Percentiles rank a stretch among this genome's conserved stretches.
phyloP scores from a whole-genome alignment of 2,329 filamentous ascomycete genomes.

The Arthrobotrys pseudoclavata region DNA sequence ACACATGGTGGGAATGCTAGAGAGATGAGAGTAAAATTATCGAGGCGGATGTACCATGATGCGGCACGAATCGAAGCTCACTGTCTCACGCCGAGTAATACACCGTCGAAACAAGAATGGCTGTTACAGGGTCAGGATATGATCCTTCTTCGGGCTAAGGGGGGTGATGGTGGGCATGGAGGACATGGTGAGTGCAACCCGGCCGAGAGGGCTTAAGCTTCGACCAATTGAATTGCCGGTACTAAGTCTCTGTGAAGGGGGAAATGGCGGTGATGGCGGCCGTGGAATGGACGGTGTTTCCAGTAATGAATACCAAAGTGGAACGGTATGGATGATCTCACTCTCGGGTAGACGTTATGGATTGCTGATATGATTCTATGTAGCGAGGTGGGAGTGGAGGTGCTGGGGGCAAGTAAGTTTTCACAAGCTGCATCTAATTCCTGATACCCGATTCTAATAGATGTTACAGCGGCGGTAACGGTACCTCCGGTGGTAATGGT shows the following conservation, averaged over 20 bases:
- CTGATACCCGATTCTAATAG: not conserved
- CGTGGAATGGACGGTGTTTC: conserved; percentile 29
- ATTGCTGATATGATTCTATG: not conserved
- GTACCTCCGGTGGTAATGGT: conserved; percentile 29
- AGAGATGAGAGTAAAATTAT: conserved; percentile 24
- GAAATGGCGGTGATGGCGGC: conserved; percentile 32
- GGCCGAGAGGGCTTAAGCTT: no score
- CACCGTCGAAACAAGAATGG: conserved; percentile 38
- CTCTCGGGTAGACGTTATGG: not conserved
- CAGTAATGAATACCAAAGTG: conserved; percentile 25
- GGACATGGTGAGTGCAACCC: conserved; percentile 3
- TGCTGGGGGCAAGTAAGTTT: conserved; percentile 30
- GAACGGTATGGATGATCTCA: conserved; percentile 13
- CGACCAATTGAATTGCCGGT: not conserved
- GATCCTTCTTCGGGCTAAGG: conserved; percentile 33
- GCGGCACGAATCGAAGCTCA: conserved; percentile 8
- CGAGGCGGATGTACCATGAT: not conserved
- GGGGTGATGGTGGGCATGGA: conserved; percentile 25
- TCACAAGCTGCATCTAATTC: no score
- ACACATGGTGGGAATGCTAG: conserved; percentile 30
- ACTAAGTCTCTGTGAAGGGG: conserved; percentile 17
- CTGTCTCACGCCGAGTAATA: conserved; percentile 36
- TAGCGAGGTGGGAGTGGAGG: conserved; percentile 35
- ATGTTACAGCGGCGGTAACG: conserved; percentile 27
- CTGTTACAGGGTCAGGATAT: conserved; percentile 29